phyloP scores from a whole-genome alignment of 495 filamentous ascomycete species.

The Recurvomyces mirabilis region DNA sequence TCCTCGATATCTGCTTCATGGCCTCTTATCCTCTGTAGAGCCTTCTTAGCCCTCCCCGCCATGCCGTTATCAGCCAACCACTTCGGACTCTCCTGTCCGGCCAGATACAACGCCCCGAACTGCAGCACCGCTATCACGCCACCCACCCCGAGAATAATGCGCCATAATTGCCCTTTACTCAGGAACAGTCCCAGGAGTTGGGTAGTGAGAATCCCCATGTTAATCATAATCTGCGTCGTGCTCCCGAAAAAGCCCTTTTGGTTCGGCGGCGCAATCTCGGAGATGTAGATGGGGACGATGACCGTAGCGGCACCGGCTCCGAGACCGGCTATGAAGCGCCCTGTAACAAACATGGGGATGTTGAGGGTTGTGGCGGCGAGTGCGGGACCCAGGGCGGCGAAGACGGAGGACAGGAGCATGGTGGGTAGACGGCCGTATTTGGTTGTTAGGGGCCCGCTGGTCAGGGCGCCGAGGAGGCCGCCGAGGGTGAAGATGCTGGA shows the following conservation, averaged over 20 bases:
- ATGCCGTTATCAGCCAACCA: constrained; percentile 68
- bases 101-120: constrained; percentile 49
- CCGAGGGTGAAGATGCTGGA: constrained; percentile 87
- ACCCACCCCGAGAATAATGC: constrained; percentile 67
- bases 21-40: constrained; percentile 65
- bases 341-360: constrained; percentile 56
- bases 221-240: constrained; percentile 87
- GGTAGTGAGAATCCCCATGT: constrained; percentile 77
- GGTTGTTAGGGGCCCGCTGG: constrained; percentile 61
- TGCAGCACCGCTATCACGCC: constrained; percentile 57
- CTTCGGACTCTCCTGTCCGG: constrained; percentile 72
- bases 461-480: constrained; percentile 71
- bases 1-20: constrained; percentile 55
- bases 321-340: constrained; percentile 68
- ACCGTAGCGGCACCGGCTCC: constrained; percentile 81
- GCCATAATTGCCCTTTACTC: constrained; percentile 65
- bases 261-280: constrained; percentile 70
- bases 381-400: constrained; percentile 65
- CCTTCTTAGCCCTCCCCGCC: constrained; percentile 46
- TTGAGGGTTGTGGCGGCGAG: constrained; percentile 58
- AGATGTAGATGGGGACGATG: constrained; percentile 91
- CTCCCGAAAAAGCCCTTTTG: constrained; percentile 79
- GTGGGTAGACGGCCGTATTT: constrained; percentile 58
- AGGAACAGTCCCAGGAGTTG: constrained; percentile 81
- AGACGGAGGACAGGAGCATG: constrained; percentile 59